Base-by-base conservation (phyloP, 1,284 basidiomycete genomes). In the Austroboletus rostrupii region DNA sequence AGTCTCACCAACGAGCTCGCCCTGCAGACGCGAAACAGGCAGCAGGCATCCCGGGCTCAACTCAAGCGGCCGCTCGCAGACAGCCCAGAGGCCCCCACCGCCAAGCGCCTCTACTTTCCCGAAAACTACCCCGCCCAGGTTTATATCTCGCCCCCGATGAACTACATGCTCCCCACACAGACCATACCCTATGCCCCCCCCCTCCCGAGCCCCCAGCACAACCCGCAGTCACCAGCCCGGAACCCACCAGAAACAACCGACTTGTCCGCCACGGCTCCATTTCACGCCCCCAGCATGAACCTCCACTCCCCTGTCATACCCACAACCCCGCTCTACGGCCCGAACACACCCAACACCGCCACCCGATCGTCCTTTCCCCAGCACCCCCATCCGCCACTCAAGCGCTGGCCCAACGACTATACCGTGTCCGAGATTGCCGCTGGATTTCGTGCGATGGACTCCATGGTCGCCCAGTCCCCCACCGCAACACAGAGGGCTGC, bases 341-440 rank as follows among this genome's bases (percentile, higher is more conserved):
- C 60, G 33, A 47, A 52, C 48, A 54, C 54, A 35, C 55, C 57
- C 38, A 44, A 45, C 54, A 53, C 59, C 40, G 48, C 55, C 49
- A 45, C 47, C 35, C 64, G 64, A 3, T 38, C 58, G 1, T 59
- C 73, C 10, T 69, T 79, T 42, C 73, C 77, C 4, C 75, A 76
- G 53, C 76, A 78, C 50, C 72, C 76, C 0, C 76, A 79, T 57
- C 76, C 78, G 3, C 80, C 80, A 12, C 67, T 80, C 28, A 84
- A 83, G 61, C 77, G 81, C 13, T 85, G 83, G 83, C 83, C 83
- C 38, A 83, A 85, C 59, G 83, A 85, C 65, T 84, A 82, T 61
- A 80, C 79, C 9, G 83, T 85, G 14, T 73, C 72, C 47, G 81
- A 85, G 60, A 70, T 85, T 47, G 72, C 79, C 3, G 61, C 63